These are phyloP conservation scores for Candida ficus DNA, from an alignment of 805 yeast genomes.

Conservation along the genomic window DNA sequence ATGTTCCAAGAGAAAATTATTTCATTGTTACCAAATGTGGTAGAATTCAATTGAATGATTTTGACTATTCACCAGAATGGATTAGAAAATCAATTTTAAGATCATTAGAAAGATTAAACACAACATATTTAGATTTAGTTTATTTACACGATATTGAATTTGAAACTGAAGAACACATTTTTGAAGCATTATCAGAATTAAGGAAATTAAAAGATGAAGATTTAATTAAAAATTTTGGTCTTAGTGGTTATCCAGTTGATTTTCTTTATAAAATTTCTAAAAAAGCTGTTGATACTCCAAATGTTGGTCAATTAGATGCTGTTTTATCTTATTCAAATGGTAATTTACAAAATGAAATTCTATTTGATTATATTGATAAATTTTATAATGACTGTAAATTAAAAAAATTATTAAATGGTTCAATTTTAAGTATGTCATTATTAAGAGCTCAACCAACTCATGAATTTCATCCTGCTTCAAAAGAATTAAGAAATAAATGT, in stretches of 20 bases:
- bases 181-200: slow-evolving; percentile 61
- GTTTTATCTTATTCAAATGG: slow-evolving; percentile 76
- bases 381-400: slow-evolving; percentile 52
- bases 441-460: slow-evolving; percentile 63
- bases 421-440: slow-evolving; percentile 85
- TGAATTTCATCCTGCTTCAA: slow-evolving; percentile 75
- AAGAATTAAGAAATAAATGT: slow-evolving; percentile 44
- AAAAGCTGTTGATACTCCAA: slow-evolving; percentile 28
- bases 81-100: slow-evolving; percentile 61
- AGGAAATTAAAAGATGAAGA: slow-evolving; percentile 60
- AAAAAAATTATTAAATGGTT: slow-evolving; percentile 64
- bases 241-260: slow-evolving; percentile 84
- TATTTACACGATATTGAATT: slow-evolving; percentile 90
- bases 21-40: slow-evolving; percentile 86
- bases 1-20: slow-evolving; percentile 53
- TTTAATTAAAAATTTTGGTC: slow-evolving; percentile 58
- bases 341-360: slow-evolving; percentile 67
- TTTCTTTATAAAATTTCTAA: slow-evolving; percentile 51
- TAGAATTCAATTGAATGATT: slow-evolving; percentile 58
- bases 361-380: slow-evolving; percentile 42
- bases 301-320: slow-evolving; percentile 65
- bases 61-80: slow-evolving; percentile 64
- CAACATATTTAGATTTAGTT: slow-evolving; percentile 72
- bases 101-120: slow-evolving; percentile 60
- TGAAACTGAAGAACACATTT: slow-evolving; percentile 46